Evolutionary conservation across 495 filamentous ascomycete species (phyloP), one percentile per base, ranked within the genome.

Genomic region (Aspergillus cavernicola): DNA sequence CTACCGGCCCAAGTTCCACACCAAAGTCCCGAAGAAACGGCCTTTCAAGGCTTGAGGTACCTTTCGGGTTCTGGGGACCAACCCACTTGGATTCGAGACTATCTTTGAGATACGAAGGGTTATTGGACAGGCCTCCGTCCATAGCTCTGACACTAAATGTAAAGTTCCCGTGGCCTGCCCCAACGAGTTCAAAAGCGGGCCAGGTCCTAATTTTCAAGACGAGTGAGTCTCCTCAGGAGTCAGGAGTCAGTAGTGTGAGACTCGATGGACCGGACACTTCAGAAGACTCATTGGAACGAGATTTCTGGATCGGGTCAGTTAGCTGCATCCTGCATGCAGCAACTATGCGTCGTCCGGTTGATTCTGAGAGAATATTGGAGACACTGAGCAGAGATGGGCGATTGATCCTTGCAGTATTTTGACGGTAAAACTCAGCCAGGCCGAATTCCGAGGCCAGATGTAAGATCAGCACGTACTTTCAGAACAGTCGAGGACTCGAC

Each of bases 341-440:
- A 36, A 22, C 35, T 13, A 50, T 39, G 46, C 46, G 23, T 50
- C 28, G 45, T 37, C 3, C 24, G 46, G n/a, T 45, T 41, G 33
- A 55, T 44, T 53, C 41, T 40, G 45, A 41, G 43, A 19, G 50
- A 24, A 51, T 36, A 54, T 18, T 39, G 33, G 38, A 29, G 33
- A 52, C 22, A 48, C 12, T 38, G 33, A 32, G 37, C 33, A 52
- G 32, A 44, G 28, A 24, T 22, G 19, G 46, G 24, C 22, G 20
- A 38, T 29, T 49, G 29, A 53, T 57, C 58, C 58, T 43, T 60
- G 58, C 53, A 57, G 42, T 50, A 55, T 38, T 44, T 22, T 38
- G 22, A 26, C 37, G 37, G 37, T 44, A 38, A 35, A 24, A 53
- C 31, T 45, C 32, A 60, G 44, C 44, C 37, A 56, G 47, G 22